A percentile compares a stretch with the other conserved stretches of the same genome.
Evolutionary conservation across 768 basidiomycete genomes (phyloP).

Genomic region (Suillus clintonianus): DNA sequence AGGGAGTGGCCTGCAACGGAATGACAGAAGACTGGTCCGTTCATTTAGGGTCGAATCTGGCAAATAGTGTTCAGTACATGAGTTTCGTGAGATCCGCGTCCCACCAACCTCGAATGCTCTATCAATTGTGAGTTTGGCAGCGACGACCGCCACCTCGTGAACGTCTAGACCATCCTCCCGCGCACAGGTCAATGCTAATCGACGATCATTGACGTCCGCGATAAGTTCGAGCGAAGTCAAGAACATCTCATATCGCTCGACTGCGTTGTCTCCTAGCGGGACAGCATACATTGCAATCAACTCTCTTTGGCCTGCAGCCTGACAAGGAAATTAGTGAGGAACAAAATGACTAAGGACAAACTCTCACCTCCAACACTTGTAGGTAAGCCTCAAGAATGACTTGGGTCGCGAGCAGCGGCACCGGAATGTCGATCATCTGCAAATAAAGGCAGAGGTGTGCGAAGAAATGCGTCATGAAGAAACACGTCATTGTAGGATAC

Average conservation of each 20-base stretch:
- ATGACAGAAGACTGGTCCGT: conserved; percentile 60
- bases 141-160: conserved; percentile 72
- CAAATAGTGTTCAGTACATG: conserved; percentile 10
- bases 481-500: conserved; percentile 67
- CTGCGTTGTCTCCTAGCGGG: conserved; percentile 86
- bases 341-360: background rate
- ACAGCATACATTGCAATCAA: conserved; percentile 95
- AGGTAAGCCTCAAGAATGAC: conserved; percentile 87
- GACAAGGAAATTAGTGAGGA: background rate
- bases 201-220: conserved; percentile 63
- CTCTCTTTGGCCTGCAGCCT: conserved; percentile 79
- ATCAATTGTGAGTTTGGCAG: conserved; percentile 77
- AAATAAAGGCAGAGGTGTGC: conserved; percentile 91
- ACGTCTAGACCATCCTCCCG: conserved; percentile 85
- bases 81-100: conserved; percentile 6
- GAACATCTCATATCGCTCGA: conserved; percentile 91
- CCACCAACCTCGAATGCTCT: conserved; percentile 60
- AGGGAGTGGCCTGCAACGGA: conserved; percentile 54
- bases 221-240: conserved; percentile 75
- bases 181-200: conserved; percentile 70
- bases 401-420: conserved; percentile 76
- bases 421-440: conserved; percentile 73
- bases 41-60: conserved; percentile 54
- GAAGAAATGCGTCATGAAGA: too few species aligned
- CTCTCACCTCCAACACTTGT: conserved; percentile 75